A percentile compares a stretch with the other conserved stretches of the same genome.
These are phyloP conservation scores for Whalleya microplaca DNA, from an alignment of 2,329 filamentous ascomycete genomes.

Conservation along the genomic window DNA sequence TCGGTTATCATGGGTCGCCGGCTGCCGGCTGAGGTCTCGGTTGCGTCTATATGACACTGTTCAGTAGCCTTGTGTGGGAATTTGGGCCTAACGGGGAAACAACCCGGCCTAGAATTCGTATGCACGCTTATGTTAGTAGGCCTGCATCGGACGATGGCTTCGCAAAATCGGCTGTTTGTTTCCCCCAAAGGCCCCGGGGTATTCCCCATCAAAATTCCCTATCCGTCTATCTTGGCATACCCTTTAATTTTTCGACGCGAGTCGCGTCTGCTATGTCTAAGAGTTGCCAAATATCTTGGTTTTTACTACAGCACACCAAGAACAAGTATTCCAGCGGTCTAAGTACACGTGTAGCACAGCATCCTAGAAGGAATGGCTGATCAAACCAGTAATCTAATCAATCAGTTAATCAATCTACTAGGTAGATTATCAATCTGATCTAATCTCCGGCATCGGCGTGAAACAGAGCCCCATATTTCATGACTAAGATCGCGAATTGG, in stretches of 20 bases:
- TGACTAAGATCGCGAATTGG: not conserved
- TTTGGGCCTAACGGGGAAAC: not conserved
- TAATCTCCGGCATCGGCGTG: slow-evolving; percentile 27
- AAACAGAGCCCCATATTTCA: not conserved
- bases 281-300: not conserved
- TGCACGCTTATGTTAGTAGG: not conserved
- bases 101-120: not conserved
- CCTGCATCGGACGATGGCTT: not conserved
- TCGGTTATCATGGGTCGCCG: not conserved
- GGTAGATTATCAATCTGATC: slow-evolving; percentile 35
- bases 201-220: not conserved
- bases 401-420: slow-evolving; percentile 25
- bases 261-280: not conserved
- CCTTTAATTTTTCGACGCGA: not conserved
- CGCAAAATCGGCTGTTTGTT: not conserved
- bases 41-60: not conserved
- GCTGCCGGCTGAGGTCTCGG: not conserved
- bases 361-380: slow-evolving; percentile 12
- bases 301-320: not conserved
- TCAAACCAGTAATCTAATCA: slow-evolving; percentile 35
- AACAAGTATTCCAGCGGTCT: not conserved
- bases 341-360: not conserved
- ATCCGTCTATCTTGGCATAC: not conserved
- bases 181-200: not conserved
- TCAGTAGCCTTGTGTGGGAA: not conserved